Evolutionary conservation across 1,139 yeast genomes (phyloP).

Genomic region (Candida sp.): DNA sequence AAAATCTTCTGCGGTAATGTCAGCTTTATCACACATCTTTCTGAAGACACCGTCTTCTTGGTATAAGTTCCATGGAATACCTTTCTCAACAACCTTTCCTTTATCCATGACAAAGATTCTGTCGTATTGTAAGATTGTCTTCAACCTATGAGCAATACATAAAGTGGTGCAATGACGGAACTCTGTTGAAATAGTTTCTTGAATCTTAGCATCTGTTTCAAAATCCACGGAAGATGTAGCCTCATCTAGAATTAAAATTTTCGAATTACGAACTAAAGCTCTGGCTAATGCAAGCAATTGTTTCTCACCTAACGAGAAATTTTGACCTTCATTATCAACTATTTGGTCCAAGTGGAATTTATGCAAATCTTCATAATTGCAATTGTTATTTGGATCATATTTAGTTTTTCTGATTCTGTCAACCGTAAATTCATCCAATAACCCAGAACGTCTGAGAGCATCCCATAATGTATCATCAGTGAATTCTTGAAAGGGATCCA

Average conservation of each 20-base stretch:
- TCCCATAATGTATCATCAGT: conserved; percentile 54
- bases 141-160: conserved; percentile 77
- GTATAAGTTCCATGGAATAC: conserved; percentile 46
- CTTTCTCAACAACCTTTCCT: conserved; percentile 59
- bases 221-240: conserved; percentile 84
- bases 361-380: conserved; percentile 21
- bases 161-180: conserved; percentile 65
- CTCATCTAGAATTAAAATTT: conserved; percentile 70
- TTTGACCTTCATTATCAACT: conserved; percentile 73
- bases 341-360: conserved; percentile 65
- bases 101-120: conserved; percentile 61
- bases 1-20: conserved; percentile 21
- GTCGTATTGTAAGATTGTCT: conserved; percentile 65
- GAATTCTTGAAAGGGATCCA: conserved; percentile 61
- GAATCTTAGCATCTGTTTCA: conserved; percentile 72
- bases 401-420: conserved; percentile 7
- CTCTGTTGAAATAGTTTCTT: conserved; percentile 57
- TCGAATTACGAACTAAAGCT: conserved; percentile 69
- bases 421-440: conserved; percentile 31
- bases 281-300: conserved; percentile 75
- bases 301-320: conserved; percentile 76
- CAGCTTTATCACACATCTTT: conserved; percentile 35
- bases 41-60: conserved; percentile 29
- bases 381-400: conserved; percentile 1
- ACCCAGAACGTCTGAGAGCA: conserved; percentile 59